Evolutionary conservation across 2,329 filamentous ascomycete species (phyloP).

Genomic region (Diplodia intermedia): DNA sequence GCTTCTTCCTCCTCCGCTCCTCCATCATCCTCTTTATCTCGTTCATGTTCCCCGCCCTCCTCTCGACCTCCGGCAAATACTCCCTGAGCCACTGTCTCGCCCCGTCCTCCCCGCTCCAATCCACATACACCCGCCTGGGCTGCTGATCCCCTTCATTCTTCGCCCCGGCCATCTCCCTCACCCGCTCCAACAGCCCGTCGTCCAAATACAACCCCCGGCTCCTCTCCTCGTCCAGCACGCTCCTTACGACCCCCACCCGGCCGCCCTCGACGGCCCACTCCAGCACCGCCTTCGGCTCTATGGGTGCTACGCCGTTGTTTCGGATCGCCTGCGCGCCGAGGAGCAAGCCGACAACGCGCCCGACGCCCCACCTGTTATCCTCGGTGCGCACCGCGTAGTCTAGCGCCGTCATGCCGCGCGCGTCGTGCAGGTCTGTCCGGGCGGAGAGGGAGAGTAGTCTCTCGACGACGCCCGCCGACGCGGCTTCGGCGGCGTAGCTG

Average conservation of each 20-base stretch:
- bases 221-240: background rate
- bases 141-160: background rate
- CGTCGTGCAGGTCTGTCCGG: background rate
- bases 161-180: background rate
- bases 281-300: background rate
- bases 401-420: background rate
- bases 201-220: background rate
- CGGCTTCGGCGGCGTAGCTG: constrained; percentile 7
- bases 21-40: constrained; percentile 5
- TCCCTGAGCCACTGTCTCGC: background rate
- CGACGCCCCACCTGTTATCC: background rate
- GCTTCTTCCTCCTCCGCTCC: constrained; percentile 4
- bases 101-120: background rate
- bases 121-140: background rate
- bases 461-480: background rate
- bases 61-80: background rate
- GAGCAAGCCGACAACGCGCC: background rate
- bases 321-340: background rate
- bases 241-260: background rate
- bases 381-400: background rate
- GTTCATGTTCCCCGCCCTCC: background rate
- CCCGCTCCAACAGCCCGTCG: background rate
- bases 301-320: no score
- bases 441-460: background rate
- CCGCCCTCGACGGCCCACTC: background rate